These are phyloP conservation scores for Talaromyces sp. DNA, from an alignment of 2,329 filamentous ascomycete species.

Conservation along the genomic window DNA sequence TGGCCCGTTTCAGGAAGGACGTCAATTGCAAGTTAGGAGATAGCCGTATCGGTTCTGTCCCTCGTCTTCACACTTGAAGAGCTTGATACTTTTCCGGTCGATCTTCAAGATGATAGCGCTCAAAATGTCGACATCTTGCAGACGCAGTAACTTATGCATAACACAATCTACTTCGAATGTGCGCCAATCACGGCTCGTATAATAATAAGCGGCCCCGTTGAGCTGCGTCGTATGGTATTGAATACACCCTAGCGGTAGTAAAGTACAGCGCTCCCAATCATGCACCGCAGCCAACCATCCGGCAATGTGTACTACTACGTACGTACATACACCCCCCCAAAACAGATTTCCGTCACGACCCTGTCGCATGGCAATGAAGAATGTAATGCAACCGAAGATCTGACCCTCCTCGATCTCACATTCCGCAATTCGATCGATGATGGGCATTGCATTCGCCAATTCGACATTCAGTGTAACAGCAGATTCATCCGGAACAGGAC, in stretches of 20 bases:
- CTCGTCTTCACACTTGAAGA: not conserved
- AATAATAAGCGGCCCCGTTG: not conserved
- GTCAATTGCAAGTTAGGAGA: not conserved
- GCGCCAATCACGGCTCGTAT: not conserved
- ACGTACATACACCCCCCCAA: not conserved
- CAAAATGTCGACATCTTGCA: not conserved
- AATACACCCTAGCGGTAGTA: not conserved
- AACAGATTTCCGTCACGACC: not conserved
- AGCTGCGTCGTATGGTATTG: not conserved
- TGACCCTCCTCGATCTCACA: not conserved
- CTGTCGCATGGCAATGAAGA: conserved; percentile 1
- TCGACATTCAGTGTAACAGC: not conserved
- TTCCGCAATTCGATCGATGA: not conserved
- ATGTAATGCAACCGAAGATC: not conserved
- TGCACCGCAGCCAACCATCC: too few relatives aligned
- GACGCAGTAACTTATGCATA: not conserved
- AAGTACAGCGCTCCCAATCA: not conserved
- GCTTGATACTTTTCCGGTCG: not conserved
- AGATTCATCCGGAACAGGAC: not conserved
- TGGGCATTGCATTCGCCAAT: not conserved
- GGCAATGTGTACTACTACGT: not conserved
- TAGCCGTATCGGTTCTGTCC: not conserved
- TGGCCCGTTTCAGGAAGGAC: not conserved
- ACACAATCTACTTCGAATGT: not conserved
- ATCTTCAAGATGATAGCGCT: not conserved